These are phyloP conservation scores for Fraxinus greggii DNA, from an alignment of 305 asterid genomes.

Conservation along the genomic window DNA sequence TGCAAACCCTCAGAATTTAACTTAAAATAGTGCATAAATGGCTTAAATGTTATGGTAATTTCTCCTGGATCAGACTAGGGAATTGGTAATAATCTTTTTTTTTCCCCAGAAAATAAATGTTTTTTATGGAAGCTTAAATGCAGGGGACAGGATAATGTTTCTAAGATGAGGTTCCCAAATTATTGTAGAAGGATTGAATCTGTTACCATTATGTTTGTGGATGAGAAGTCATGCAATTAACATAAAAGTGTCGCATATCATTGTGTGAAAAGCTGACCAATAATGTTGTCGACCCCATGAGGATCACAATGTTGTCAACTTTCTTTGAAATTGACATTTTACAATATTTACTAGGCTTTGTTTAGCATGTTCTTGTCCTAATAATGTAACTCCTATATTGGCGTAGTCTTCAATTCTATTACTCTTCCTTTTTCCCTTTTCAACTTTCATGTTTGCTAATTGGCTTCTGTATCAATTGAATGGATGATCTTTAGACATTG, in stretches of 20 bases:
- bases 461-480: slow-evolving; percentile 5
- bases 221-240: background rate
- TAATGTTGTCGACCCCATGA: background rate
- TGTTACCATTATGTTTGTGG: background rate
- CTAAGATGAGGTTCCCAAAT: slow-evolving; percentile 6
- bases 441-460: background rate
- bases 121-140: background rate
- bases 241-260: background rate
- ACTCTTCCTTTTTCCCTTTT: background rate
- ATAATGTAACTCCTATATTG: background rate
- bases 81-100: background rate
- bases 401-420: background rate
- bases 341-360: background rate
- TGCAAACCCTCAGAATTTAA: background rate
- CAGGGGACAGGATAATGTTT: background rate
- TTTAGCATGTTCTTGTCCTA: background rate
- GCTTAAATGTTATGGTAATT: background rate
- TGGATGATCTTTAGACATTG: slow-evolving; percentile 11
- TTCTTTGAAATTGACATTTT: background rate
- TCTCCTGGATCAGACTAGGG: background rate
- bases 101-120: background rate
- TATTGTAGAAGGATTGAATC: background rate
- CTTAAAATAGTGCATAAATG: background rate
- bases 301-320: background rate
- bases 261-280: background rate